These are phyloP conservation scores for Mrakia blollopis DNA, from an alignment of 768 basidiomycete species.

Conservation along the genomic window DNA sequence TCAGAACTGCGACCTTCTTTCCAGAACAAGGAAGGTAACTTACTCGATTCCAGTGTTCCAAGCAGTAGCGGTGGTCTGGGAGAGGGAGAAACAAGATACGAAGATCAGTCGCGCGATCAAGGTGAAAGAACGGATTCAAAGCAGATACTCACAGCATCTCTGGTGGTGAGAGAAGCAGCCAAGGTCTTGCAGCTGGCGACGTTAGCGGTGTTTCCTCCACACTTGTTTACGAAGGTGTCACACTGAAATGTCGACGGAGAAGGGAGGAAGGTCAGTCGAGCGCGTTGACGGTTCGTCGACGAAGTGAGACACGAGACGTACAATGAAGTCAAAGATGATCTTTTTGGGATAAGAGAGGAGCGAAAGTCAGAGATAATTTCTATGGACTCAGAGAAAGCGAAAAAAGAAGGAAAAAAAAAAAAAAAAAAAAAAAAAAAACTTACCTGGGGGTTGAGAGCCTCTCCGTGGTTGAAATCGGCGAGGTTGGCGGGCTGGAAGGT, in stretches of 20 bases:
- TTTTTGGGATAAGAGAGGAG: too few species aligned
- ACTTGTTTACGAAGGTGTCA: slow-evolving; percentile 39
- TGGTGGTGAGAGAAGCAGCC: neutral
- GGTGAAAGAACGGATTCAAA: neutral
- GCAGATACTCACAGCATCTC: neutral
- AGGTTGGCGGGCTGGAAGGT: slow-evolving; percentile 37
- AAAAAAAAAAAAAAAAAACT: too few species aligned
- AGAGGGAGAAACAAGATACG: neutral
- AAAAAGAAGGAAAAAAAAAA: too few species aligned
- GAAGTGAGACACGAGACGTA: neutral
- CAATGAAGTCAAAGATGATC: neutral
- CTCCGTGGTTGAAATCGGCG: slow-evolving; percentile 36
- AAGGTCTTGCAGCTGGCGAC: neutral
- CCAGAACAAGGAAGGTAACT: neutral
- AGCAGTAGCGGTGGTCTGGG: neutral
- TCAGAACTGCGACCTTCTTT: neutral
- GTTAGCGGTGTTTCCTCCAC: slow-evolving; percentile 33
- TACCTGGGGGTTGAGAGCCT: slow-evolving; percentile 38
- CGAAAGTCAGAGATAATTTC: neutral
- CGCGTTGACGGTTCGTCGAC: neutral
- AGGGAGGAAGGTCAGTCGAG: neutral
- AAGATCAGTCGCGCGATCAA: neutral
- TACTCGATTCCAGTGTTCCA: neutral
- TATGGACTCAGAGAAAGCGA: neutral
- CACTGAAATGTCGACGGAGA: slow-evolving; percentile 34